Evolutionary conservation across 1,139 yeast species (phyloP), one percentile per base, ranked within the genome.

Genomic region (Scheffersomyces titani): DNA sequence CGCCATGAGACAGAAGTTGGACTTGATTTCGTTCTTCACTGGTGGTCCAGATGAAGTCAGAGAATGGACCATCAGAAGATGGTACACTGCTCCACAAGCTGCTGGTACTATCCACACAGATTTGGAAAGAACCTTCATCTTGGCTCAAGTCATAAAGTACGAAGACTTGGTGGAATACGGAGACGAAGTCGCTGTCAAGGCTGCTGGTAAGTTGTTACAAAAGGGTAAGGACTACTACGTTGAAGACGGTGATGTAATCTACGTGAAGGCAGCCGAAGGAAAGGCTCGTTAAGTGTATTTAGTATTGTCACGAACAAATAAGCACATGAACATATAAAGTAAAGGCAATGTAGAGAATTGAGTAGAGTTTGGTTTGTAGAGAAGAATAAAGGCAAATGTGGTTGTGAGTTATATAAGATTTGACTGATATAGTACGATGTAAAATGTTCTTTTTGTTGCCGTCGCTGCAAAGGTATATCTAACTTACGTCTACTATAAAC

Each of bases 161-260:
- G 75, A 78, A 50, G 84, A 80, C 65, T 81, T 92, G 67, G 74
- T 91, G 55, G 98, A 94, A 80, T 82, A 78, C 64, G 91, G 89
- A 65, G 97, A 90, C 70, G 99, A 94, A 74, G 80, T 80, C 58
- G 84, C 91, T 56, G 97, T 93, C 68, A 90, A 89, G 78, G 89
- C 98, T 58, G 93, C 93, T 59, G 99, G 99, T 78, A 94, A 94
- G 78, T 85, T 94, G 71, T 76, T 85, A 75, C 90, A 85, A 72
- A 94, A 94, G 87, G 99, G 99, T 84, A 96, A 94, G 78, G 98
- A 93, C 65, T 94, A 96, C 72, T 94, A 86, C 62, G 97, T 96
- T 62, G 93, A 88, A 74, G 84, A 80, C 65, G 84, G 98, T 74
- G 98, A 93, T 74, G 84, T 94, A 68, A 88, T 93, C 67, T 93